Percentiles rank a stretch among this genome's conserved stretches.
phyloP scores from a whole-genome alignment of 495 filamentous ascomycete genomes.

The Tuber umbilicatum region DNA sequence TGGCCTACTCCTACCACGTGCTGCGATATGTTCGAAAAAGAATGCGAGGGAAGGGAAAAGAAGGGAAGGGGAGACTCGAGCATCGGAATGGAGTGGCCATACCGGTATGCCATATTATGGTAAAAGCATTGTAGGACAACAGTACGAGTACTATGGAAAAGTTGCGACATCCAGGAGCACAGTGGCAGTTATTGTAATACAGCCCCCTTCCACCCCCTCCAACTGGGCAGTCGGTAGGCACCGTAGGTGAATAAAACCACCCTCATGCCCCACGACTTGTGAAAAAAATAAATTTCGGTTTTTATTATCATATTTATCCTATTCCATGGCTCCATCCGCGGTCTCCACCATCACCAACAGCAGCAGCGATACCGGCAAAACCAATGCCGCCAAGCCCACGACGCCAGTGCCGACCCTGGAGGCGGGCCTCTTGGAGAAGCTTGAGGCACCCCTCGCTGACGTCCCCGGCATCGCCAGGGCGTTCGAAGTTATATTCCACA shows the following conservation, averaged over 20 bases:
- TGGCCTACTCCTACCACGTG: neutral
- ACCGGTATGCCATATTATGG: neutral
- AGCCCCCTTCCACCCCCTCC: neutral
- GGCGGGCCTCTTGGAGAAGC: conserved; percentile 20
- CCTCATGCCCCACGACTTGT: conserved; percentile 1
- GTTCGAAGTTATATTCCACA: conserved; percentile 55
- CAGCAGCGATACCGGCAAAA: neutral
- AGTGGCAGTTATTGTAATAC: neutral
- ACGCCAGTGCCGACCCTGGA: neutral
- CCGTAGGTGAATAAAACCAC: conserved; percentile 26
- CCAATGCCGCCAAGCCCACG: conserved; percentile 5
- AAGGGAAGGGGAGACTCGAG: neutral
- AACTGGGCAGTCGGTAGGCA: neutral
- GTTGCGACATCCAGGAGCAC: neutral
- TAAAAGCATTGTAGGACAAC: neutral
- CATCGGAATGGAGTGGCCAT: neutral
- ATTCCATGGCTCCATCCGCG: conserved; percentile 36
- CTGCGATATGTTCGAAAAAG: neutral
- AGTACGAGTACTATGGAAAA: too few species aligned
- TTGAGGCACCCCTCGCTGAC: conserved; percentile 38
- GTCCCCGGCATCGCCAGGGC: conserved; percentile 57
- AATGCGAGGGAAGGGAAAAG: neutral
- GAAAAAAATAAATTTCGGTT: neutral
- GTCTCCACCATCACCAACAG: conserved; percentile 6
- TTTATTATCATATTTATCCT: conserved; percentile 19